Percentiles rank a stretch among this genome's conserved stretches.
phyloP scores from a whole-genome alignment of 208 protist genomes.

The Trypanosoma avium region DNA sequence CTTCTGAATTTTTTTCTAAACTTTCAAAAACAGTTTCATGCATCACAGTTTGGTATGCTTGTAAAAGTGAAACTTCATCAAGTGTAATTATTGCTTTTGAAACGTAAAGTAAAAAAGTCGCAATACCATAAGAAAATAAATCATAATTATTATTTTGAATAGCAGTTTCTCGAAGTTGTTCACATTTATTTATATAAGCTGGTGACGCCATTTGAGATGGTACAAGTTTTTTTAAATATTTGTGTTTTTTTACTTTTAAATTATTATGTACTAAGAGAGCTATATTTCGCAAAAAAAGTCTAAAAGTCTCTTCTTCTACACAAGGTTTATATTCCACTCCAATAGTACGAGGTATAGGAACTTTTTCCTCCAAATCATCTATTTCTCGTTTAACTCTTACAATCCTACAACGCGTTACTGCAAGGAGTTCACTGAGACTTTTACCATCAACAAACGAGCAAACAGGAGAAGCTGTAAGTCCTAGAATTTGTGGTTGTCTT shows the following conservation, averaged over 20 bases:
- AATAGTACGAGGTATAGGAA: conserved; percentile 10
- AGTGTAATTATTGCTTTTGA: conserved; percentile 9
- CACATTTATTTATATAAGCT: conserved; percentile 16
- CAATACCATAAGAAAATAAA: conserved; percentile 6
- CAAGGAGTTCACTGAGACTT: conserved; percentile 14
- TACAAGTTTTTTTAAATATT: background rate
- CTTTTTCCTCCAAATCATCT: conserved; percentile 8
- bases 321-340: conserved; percentile 11
- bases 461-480: conserved; percentile 56
- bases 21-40: conserved; percentile 10
- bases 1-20: conserved; percentile 1
- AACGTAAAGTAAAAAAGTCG: conserved; percentile 2
- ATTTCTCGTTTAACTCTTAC: conserved; percentile 7
- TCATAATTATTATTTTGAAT: background rate
- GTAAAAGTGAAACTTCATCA: background rate
- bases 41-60: conserved; percentile 9
- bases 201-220: background rate
- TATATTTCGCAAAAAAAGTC: background rate
- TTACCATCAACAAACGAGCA: conserved; percentile 15
- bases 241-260: background rate
- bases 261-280: background rate
- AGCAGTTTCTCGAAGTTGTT: conserved; percentile 5
- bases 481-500: conserved; percentile 37
- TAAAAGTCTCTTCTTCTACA: conserved; percentile 3
- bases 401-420: conserved; percentile 18